phyloP scores from a whole-genome alignment of 2,329 filamentous ascomycete species.

The Fusarium odoratissimum region DNA sequence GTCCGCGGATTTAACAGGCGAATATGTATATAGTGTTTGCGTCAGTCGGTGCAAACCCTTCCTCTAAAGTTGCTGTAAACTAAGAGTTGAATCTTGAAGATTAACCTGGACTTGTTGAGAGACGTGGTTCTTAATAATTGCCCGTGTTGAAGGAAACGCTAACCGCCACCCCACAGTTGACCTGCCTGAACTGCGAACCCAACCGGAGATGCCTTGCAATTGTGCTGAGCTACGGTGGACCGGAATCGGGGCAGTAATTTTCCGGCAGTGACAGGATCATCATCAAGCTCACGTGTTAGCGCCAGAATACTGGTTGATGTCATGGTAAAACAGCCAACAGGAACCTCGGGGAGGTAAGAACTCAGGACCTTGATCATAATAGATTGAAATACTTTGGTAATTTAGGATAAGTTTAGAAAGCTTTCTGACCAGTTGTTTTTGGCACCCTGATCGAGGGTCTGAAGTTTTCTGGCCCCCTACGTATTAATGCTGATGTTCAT shows the following conservation, averaged over 20 bases:
- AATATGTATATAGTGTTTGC: neutral
- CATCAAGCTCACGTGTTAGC: constrained; percentile 34
- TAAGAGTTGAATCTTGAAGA: constrained; percentile 4
- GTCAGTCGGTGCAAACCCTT: neutral
- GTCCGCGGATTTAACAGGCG: neutral
- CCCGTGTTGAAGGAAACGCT: constrained; percentile 32
- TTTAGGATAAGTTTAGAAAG: rapidly evolving
- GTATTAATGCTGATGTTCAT: neutral
- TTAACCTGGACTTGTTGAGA: constrained; percentile 37
- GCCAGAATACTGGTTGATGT: constrained; percentile 35
- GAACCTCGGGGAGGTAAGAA: neutral
- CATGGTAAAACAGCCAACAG: constrained; percentile 17
- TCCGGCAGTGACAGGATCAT: constrained; percentile 9
- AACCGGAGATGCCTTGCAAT: constrained; percentile 2
- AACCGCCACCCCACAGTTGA: constrained; percentile 37
- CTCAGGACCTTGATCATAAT: neutral
- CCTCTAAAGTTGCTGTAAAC: neutral
- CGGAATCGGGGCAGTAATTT: constrained; percentile 23
- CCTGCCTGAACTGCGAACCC: constrained; percentile 14
- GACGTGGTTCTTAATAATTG: constrained; percentile 43
- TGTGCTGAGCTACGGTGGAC: neutral
- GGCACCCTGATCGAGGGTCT: neutral
- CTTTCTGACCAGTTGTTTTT: neutral
- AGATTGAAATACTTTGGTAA: neutral
- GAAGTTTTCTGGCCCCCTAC: neutral